A percentile compares a stretch with the other conserved stretches of the same genome.
Conservation (phyloP, 257 asterid species). For the Rehmannia glutinosa region DNA sequence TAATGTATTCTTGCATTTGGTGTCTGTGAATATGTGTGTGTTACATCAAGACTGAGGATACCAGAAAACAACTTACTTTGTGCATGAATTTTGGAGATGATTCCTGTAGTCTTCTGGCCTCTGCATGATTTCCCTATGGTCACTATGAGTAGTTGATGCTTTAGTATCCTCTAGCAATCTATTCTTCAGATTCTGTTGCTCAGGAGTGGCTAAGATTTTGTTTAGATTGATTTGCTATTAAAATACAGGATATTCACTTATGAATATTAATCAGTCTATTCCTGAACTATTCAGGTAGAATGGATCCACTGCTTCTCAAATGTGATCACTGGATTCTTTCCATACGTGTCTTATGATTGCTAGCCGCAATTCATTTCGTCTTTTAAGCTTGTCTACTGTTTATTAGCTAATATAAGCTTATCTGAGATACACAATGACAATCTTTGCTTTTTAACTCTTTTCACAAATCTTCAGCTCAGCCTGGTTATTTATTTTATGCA, state of each 20-base stretch:
- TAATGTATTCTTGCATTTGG: neutral
- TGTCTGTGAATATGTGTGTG: constrained; percentile 2
- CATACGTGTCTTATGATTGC: too few species aligned
- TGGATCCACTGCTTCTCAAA: neutral
- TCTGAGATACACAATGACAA: neutral
- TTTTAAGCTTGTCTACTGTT: too few species aligned
- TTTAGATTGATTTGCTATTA: too few species aligned
- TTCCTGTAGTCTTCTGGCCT: neutral
- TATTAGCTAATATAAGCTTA: neutral
- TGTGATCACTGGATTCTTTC: neutral
- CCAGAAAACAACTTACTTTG: neutral
- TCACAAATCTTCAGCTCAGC: neutral
- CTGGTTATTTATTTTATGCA: neutral
- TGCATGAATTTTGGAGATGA: neutral
- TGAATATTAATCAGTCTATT: neutral
- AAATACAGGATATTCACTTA: too few species aligned
- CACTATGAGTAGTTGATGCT: neutral
- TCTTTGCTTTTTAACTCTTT: neutral
- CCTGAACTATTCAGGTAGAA: neutral
- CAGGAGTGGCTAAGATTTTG: neutral
- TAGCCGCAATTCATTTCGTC: too few species aligned
- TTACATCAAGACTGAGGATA: neutral
- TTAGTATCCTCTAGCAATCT: neutral
- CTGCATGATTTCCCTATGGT: neutral
- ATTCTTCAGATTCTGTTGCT: neutral